Percentiles rank a stretch among this genome's conserved stretches.
Conservation (phyloP, 306 rosid species). For the Mimosa bimucronata region DNA sequence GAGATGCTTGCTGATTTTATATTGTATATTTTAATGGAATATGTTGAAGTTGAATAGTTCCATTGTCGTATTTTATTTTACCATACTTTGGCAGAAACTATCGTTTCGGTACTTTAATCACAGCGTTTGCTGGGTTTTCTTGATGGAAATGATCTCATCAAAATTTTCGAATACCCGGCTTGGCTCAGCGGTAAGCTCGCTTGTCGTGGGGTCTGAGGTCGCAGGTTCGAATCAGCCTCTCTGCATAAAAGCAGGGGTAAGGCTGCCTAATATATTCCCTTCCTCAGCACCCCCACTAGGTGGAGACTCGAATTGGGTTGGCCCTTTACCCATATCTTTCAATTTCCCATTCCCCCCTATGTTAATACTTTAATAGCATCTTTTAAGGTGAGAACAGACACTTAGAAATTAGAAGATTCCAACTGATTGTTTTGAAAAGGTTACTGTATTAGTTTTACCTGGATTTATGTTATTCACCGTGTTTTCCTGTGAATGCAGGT, state of each 20-base stretch:
- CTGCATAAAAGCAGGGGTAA: no score
- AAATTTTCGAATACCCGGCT: slow-evolving; percentile 8
- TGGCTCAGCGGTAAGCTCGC: no score
- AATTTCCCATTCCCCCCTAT: background rate
- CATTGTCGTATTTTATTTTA: slow-evolving; percentile 9
- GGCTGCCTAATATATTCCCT: no score
- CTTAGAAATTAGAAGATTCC: slow-evolving; percentile 17
- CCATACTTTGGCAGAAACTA: background rate
- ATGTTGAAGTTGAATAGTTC: slow-evolving; percentile 18
- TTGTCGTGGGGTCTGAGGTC: no score
- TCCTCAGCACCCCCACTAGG: no score
- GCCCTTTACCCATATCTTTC: no score
- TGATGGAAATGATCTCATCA: background rate
- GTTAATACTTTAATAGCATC: background rate
- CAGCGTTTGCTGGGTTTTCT: slow-evolving; percentile 1
- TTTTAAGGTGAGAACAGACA: slow-evolving; percentile 19
- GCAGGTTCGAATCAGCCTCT: no score
- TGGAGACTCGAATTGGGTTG: no score
- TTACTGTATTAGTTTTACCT: background rate
- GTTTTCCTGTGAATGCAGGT: slow-evolving; percentile 57
- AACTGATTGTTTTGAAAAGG: slow-evolving; percentile 23
- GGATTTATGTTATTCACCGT: slow-evolving; percentile 29
- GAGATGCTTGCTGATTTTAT: slow-evolving; percentile 34
- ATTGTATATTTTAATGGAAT: background rate
- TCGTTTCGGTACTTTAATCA: slow-evolving; percentile 19